Base-by-base conservation (phyloP, 768 basidiomycete species). In the Tylopilus subfusipes region DNA sequence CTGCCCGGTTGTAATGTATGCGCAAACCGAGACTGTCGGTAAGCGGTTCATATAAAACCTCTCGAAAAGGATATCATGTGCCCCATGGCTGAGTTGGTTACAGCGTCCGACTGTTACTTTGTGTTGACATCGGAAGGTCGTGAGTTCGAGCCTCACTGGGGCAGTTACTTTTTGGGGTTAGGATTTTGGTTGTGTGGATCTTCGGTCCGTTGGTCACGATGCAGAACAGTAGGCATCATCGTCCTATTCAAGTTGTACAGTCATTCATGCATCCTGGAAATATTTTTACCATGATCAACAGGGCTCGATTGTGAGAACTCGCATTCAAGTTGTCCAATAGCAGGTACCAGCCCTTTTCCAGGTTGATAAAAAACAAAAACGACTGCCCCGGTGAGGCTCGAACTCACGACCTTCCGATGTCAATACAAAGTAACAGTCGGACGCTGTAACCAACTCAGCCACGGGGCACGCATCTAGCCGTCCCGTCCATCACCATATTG, bases 81-180 rank as follows among this genome's bases (percentile, higher is more conserved):
- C 82, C 82, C 82, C 82, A 80, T 84, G 82, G 82, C 82, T 83
- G 78, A 84, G 82, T 83, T 84, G 82, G 82, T 84, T 75, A 84
- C 80, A 83, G 83, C 82, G 82, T 84, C 82, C 82, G 82, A 84
- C 82, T 83, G 82, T 84, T 83, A 84, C 22, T 1, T 3, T 14
- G 8, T 11, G 3, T 2, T 29, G 3, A 19, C 65, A 81, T 82
- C 80, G 80, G 78, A 82, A 82, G 80, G 79, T 82, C 81, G 77
- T 78, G 78, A 82, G 83, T 83, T 82, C 82, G 76, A 83, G 76
- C 78, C 82, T 83, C 77, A 76, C 77, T 76, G 80, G 78, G 76
- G 80, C 80, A 77, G 80, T 47, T 1, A 0, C 13, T 40, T 57
- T 49, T 58, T 42, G 39, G 3, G 25, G 25, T 7, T 27, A 27